phyloP scores from a whole-genome alignment of 495 filamentous ascomycete species.

The Xylaria nigripes region DNA sequence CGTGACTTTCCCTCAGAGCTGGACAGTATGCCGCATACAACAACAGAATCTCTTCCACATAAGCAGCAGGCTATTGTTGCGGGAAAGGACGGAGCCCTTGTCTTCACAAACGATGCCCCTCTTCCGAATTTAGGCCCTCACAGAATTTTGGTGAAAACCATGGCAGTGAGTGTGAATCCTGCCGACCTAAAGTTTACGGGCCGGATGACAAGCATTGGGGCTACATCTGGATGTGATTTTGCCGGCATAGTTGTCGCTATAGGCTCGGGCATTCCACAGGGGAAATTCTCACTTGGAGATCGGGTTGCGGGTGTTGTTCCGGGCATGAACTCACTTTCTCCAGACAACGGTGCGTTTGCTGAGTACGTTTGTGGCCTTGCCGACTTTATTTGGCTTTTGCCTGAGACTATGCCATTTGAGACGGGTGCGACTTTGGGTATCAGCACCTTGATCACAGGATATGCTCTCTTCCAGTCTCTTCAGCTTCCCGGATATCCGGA shows the following conservation, averaged over 20 bases:
- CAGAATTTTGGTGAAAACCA: not conserved
- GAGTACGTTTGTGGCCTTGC: not conserved
- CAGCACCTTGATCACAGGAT: not conserved
- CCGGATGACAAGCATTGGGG: slow-evolving; percentile 28
- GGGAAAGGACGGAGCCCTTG: slow-evolving; percentile 3
- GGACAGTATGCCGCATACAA: not conserved
- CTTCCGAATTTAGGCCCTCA: not conserved
- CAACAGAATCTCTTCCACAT: not conserved
- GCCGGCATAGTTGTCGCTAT: slow-evolving; percentile 34
- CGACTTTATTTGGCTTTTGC: not conserved
- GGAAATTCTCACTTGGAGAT: not conserved
- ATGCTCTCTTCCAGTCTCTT: slow-evolving; percentile 1
- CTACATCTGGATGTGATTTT: slow-evolving; percentile 37
- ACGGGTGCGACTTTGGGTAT: not conserved
- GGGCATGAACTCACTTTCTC: not conserved
- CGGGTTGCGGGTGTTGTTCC: slow-evolving; percentile 3
- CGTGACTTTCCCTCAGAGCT: not conserved
- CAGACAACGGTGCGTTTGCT: not conserved
- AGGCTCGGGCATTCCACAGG: slow-evolving; percentile 6
- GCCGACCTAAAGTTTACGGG: slow-evolving; percentile 38
- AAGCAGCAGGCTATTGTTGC: slow-evolving; percentile 7
- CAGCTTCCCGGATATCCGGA: not conserved
- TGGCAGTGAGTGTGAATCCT: slow-evolving; percentile 39
- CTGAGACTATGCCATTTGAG: not conserved
- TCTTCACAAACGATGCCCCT: slow-evolving; percentile 1